phyloP scores from a whole-genome alignment of 2,329 filamentous ascomycete species.

The Berkeleyomyces basicola region DNA sequence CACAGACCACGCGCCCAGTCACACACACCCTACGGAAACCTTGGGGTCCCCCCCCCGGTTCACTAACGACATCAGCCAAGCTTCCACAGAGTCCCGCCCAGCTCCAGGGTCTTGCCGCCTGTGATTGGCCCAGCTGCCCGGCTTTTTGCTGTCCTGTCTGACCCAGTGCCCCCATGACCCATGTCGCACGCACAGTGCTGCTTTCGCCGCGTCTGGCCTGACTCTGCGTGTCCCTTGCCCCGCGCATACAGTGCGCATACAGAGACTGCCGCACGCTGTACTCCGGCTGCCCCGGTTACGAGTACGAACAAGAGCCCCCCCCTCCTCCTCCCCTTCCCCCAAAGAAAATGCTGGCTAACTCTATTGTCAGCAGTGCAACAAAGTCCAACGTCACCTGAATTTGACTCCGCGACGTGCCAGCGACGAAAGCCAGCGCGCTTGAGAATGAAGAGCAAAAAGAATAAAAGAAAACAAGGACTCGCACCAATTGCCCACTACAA shows the following conservation, averaged over 20 bases:
- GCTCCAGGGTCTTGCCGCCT: not conserved
- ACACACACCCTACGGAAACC: too few relatives aligned
- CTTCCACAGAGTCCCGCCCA: not conserved
- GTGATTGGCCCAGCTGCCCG: not conserved
- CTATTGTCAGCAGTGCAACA: too few relatives aligned
- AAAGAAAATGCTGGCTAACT: not conserved
- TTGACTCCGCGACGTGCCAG: too few relatives aligned
- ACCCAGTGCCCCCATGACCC: not conserved
- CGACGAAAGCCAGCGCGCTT: too few relatives aligned
- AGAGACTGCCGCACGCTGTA: not conserved
- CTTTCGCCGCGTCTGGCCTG: not conserved
- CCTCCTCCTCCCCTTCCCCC: not conserved
- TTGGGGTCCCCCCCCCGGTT: too few relatives aligned
- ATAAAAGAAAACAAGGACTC: too few relatives aligned
- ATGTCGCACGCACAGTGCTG: not conserved
- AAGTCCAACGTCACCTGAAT: too few relatives aligned
- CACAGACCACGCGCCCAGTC: not conserved
- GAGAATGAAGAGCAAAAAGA: too few relatives aligned
- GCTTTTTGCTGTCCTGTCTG: not conserved
- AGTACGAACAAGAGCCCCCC: conserved; percentile 8
- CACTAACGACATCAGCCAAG: not conserved
- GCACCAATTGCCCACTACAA: too few relatives aligned
- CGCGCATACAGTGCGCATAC: not conserved
- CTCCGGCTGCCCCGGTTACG: conserved; percentile 11
- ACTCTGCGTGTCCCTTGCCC: not conserved